Conservation (phyloP, 305 asterid species). For the Fraxinus dipetala region DNA sequence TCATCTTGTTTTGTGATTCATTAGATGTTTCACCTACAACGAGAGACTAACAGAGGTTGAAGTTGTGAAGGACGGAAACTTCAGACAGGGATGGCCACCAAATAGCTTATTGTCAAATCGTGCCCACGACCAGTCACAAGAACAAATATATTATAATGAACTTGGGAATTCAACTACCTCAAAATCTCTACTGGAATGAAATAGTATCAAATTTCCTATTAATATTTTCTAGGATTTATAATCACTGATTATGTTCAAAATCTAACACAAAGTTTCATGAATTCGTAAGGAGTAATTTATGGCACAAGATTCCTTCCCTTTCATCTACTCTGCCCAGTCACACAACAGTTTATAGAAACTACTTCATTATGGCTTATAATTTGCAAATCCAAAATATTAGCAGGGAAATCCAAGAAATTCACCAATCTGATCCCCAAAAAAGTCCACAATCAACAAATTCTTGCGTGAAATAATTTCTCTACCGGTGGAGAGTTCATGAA, state of each 20-base stretch:
- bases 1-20: background rate
- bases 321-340: background rate
- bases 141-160: background rate
- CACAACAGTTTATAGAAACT: background rate
- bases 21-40: background rate
- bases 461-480: conserved; percentile 30
- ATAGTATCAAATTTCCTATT: background rate
- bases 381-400: background rate
- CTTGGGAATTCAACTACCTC: background rate
- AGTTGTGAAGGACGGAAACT: background rate
- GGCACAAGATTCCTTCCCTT: background rate
- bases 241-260: background rate
- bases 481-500: conserved; percentile 45
- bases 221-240: background rate
- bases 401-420: background rate
- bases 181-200: background rate
- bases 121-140: background rate
- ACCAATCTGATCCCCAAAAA: conserved; percentile 73
- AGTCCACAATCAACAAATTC: conserved; percentile 41
- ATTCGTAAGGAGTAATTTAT: background rate
- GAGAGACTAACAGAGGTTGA: background rate
- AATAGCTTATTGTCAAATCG: background rate
- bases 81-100: background rate
- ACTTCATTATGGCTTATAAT: background rate
- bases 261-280: background rate